phyloP scores from a whole-genome alignment of 306 rosid genomes.

The Lablab purpureus region DNA sequence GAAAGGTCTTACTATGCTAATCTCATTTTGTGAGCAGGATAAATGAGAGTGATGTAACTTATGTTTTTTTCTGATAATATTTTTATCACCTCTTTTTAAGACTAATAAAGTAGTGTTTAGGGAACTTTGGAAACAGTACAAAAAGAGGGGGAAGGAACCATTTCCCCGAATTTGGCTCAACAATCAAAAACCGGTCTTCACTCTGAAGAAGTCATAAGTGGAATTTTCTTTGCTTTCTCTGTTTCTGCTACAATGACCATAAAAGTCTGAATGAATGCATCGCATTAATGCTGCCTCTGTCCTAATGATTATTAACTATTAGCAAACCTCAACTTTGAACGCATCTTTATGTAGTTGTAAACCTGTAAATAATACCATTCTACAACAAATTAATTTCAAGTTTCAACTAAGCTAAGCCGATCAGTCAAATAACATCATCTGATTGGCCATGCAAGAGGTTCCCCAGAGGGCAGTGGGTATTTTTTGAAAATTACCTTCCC shows the following conservation, averaged over 20 bases:
- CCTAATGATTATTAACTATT: neutral
- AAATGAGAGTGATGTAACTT: neutral
- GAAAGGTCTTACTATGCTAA: neutral
- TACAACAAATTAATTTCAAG: conserved; percentile 29
- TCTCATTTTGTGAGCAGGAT: neutral
- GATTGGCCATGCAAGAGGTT: conserved; percentile 31
- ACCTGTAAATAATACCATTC: neutral
- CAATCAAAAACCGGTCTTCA: neutral
- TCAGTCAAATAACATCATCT: neutral
- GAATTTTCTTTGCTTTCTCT: neutral
- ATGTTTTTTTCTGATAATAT: neutral
- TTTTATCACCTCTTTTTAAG: neutral
- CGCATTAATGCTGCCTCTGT: neutral
- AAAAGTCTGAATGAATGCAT: neutral
- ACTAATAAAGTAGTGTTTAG: neutral
- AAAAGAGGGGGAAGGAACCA: neutral
- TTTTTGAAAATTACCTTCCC: neutral
- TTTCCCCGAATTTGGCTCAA: neutral
- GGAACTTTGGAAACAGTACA: neutral
- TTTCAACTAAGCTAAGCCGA: conserved; percentile 26
- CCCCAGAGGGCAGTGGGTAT: neutral
- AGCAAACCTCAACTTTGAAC: neutral
- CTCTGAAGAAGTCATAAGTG: conserved; percentile 23
- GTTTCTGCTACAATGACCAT: neutral
- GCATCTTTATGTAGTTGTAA: neutral